Evolutionary conservation across 208 protist genomes (phyloP), one percentile per base, ranked within the genome.

Genomic region (Leishmania amazonensis): DNA sequence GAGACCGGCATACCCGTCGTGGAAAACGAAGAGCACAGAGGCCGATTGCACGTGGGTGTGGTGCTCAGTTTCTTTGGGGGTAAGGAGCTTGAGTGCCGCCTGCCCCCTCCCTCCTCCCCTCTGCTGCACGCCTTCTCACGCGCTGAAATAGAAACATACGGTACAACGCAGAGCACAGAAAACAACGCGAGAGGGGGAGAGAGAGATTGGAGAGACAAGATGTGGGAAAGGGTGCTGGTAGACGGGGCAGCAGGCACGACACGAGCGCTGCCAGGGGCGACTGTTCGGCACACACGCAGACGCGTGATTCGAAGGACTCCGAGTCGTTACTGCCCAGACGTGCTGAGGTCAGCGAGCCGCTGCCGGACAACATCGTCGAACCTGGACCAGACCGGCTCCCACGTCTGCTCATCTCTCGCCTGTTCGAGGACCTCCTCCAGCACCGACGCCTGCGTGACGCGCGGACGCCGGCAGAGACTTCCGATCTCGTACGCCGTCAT

Each of bases 371-470:
- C 31, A 6, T 51, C 28, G 68, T 94, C 87, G 76, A 90, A 91
- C 13, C 11, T 15, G 38, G 51, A 28, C 31, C 74, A 47, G 45
- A 75, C 86, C 8, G 87, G 68, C 40, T 80, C 80, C 88, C 89
- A 92, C 64, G 86, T 81, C n/a, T 80, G 40, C n/a, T 80, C 83
- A 71, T 92, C 90, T 1, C 87, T 83, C 15, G 83, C 75, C 17
- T 89, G 81, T 60, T 87, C 88, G 78, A 94, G 83, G 38, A 88
- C 79, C 72, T 85, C 87, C 86, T 94, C 89, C 57, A 94, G 75
- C 31, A 90, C 75, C 28, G 88, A 88, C 19, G 88, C 81, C 73
- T 75, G 74, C 19, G 86, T 78, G 28, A 94, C 38, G 68, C 80
- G 83, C 7, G 87, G 87, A 24, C 91, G 89, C 31, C 88, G 85